Percentiles rank a stretch among this genome's conserved stretches.
phyloP scores from a whole-genome alignment of 805 yeast species.

The Zygosaccharomyces bisporus region DNA sequence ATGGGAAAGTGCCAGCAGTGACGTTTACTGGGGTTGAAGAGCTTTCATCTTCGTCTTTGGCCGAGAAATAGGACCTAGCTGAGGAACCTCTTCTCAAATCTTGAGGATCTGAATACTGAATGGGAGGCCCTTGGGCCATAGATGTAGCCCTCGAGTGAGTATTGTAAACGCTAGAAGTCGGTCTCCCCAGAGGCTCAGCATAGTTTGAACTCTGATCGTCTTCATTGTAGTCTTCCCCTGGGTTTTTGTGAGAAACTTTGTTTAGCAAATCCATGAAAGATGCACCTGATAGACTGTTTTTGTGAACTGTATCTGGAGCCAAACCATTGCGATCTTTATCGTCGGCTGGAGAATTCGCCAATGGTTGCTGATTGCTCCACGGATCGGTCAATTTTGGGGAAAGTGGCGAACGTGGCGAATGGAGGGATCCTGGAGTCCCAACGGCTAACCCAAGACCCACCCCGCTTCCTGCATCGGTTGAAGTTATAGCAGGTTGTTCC shows the following conservation, averaged over 20 bases:
- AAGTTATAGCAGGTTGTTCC: neutral
- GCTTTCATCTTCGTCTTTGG: slow-evolving; percentile 23
- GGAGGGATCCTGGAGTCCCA: slow-evolving; percentile 7
- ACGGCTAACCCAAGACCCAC: slow-evolving; percentile 5
- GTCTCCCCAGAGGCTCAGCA: slow-evolving; percentile 33
- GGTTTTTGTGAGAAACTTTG: slow-evolving; percentile 24
- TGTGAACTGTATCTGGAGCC: slow-evolving; percentile 26
- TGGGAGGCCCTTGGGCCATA: slow-evolving; percentile 16
- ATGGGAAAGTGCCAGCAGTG: neutral
- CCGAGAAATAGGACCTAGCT: slow-evolving; percentile 47
- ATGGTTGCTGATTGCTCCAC: slow-evolving; percentile 5
- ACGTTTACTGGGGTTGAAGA: slow-evolving; percentile 16
- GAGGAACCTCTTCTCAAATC: slow-evolving; percentile 61
- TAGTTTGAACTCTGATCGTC: slow-evolving; percentile 9
- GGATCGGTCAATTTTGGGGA: slow-evolving; percentile 2
- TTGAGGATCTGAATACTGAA: slow-evolving; percentile 27
- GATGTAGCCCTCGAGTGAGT: slow-evolving; percentile 27
- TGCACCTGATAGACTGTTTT: slow-evolving; percentile 32
- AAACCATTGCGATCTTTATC: slow-evolving; percentile 20
- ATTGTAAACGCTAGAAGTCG: slow-evolving; percentile 42
- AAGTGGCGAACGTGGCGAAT: slow-evolving; percentile 9
- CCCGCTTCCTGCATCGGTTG: neutral
- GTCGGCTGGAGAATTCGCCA: neutral
- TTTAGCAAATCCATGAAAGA: slow-evolving; percentile 37
- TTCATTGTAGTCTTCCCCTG: neutral